Conservation (phyloP, 768 basidiomycete species). For the Sarcodon sp. region DNA sequence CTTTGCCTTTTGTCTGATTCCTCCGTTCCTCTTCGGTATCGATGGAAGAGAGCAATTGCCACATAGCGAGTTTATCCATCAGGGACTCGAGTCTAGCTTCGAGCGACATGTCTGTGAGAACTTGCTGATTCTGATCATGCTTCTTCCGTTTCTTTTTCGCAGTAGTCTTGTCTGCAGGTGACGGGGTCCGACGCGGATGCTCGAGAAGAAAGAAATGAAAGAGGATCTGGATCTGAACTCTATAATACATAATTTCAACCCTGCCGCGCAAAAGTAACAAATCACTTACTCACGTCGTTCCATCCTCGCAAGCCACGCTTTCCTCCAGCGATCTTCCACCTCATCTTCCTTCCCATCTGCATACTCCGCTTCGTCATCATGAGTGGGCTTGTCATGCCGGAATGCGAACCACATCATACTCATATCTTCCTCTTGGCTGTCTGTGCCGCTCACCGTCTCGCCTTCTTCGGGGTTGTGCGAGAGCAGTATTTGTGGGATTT, state of each 20-base stretch:
- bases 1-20: constrained; percentile 10
- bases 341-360: constrained; percentile 14
- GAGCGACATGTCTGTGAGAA: constrained; percentile 9
- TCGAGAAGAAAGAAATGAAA: constrained; percentile 55
- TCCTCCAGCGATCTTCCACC: constrained; percentile 38
- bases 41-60: constrained; percentile 46
- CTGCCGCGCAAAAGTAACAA: background rate
- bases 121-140: constrained; percentile 3
- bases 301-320: constrained; percentile 47
- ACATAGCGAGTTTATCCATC: constrained; percentile 71
- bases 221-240: constrained; percentile 66
- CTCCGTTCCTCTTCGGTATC: constrained; percentile 6
- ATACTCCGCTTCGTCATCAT: constrained; percentile 3
- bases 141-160: constrained; percentile 9
- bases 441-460: constrained; percentile 52
- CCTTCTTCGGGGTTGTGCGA: constrained; percentile 26
- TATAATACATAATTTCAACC: constrained; percentile 13
- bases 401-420: constrained; percentile 65
- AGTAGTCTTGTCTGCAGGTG: constrained; percentile 9
- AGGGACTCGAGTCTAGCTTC: constrained; percentile 55
- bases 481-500: constrained; percentile 44
- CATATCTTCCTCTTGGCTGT: constrained; percentile 16
- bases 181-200: constrained; percentile 24
- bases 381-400: constrained; percentile 40
- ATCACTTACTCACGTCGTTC: constrained; percentile 38